phyloP scores from a whole-genome alignment of 176 grass and related monocot genomes.

The Zoysia pacifica region DNA sequence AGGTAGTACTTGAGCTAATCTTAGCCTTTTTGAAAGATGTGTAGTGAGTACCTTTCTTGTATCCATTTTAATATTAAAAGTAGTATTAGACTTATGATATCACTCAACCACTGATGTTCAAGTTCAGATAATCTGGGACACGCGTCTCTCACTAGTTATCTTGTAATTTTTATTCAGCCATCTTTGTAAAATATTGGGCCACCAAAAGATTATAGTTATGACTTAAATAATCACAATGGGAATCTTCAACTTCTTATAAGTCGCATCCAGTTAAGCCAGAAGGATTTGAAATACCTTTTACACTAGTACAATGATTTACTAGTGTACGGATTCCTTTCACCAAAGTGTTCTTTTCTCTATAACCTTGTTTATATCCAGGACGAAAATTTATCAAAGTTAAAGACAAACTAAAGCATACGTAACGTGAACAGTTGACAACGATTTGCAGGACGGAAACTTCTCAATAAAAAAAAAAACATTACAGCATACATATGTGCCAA shows the following conservation, averaged over 20 bases:
- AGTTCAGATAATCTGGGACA: neutral
- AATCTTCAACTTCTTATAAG: neutral
- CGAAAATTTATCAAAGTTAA: too few species aligned
- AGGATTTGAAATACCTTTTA: neutral
- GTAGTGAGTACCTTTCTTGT: too few species aligned
- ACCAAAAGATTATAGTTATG: neutral
- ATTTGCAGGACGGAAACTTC: too few species aligned
- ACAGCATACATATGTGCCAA: too few species aligned
- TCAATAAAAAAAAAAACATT: too few species aligned
- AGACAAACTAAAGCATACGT: too few species aligned
- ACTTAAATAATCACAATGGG: neutral
- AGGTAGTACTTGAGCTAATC: too few species aligned
- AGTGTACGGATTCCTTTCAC: neutral
- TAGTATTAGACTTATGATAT: neutral
- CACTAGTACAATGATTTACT: neutral
- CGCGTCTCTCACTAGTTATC: neutral
- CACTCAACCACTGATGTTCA: neutral
- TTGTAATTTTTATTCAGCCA: neutral
- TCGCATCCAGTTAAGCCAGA: neutral
- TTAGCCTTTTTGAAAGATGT: too few species aligned
- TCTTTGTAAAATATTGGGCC: neutral
- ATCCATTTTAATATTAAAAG: too few species aligned
- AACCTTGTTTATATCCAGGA: conserved; percentile 16
- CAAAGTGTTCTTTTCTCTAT: neutral
- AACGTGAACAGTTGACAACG: too few species aligned